phyloP scores from a whole-genome alignment of 495 filamentous ascomycete species.

The Elasticomyces elasticus region DNA sequence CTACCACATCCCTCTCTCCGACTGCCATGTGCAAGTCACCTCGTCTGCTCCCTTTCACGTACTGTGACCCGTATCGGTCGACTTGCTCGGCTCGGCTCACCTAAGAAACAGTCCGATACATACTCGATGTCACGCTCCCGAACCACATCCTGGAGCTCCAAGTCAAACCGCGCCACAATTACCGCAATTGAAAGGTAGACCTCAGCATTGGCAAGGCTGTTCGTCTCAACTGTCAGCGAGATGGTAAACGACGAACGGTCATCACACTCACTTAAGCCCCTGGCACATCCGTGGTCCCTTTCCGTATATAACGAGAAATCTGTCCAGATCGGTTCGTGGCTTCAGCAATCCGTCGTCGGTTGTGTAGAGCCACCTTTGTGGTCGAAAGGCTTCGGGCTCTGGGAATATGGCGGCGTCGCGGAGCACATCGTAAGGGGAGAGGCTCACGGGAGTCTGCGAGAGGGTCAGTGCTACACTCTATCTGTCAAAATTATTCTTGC shows the following conservation, averaged over 20 bases:
- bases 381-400: constrained; percentile 5
- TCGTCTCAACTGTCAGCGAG: no score
- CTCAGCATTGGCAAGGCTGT: constrained; percentile 39
- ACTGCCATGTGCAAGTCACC: no score
- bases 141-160: constrained; percentile 33
- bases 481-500: background rate
- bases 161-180: constrained; percentile 33
- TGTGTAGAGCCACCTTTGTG: constrained; percentile 5
- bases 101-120: background rate
- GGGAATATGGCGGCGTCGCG: constrained; percentile 9
- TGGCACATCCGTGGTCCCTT: constrained; percentile 21
- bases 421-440: constrained; percentile 3
- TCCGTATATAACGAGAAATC: constrained; percentile 21
- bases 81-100: no score
- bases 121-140: constrained; percentile 13
- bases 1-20: no score
- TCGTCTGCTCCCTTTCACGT: no score
- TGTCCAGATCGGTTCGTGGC: constrained; percentile 1
- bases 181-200: constrained; percentile 34
- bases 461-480: background rate
- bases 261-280: constrained; percentile 15
- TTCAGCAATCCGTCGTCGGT: background rate
- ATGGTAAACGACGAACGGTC: no score
- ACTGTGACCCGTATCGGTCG: no score
- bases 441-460: constrained; percentile 4